phyloP scores from a whole-genome alignment of 768 basidiomycete genomes.

The Phanerodontia chrysosporium region DNA sequence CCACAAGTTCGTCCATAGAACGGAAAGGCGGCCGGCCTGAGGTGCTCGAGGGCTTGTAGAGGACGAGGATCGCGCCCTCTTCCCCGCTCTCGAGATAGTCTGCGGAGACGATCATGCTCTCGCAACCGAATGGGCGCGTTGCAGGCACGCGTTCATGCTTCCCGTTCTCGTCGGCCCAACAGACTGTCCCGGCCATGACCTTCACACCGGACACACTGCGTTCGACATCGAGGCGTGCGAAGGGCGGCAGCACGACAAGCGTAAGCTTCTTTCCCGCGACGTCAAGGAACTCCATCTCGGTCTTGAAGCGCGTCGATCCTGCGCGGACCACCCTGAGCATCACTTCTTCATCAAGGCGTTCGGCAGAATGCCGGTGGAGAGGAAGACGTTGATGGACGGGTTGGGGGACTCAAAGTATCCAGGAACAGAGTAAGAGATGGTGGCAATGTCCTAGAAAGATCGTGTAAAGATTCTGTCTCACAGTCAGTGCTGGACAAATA shows the following conservation, averaged over 20 bases:
- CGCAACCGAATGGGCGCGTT: background rate
- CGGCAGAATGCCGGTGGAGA: conserved; percentile 12
- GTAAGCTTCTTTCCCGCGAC: conserved; percentile 18
- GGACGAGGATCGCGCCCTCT: conserved; percentile 17
- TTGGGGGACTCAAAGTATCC: conserved; percentile 23
- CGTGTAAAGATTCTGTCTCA: background rate
- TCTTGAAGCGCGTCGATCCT: conserved; percentile 13
- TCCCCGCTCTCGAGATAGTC: conserved; percentile 1
- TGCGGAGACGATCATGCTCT: conserved; percentile 2
- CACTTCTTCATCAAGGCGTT: conserved; percentile 22
- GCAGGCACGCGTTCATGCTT: background rate
- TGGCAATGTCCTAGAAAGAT: conserved; percentile 20
- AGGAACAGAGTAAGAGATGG: conserved; percentile 28
- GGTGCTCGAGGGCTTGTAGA: conserved; percentile 5
- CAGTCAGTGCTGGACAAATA: no score
- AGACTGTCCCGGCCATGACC: conserved; percentile 17
- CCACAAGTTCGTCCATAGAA: conserved; percentile 20
- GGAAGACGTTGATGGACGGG: conserved; percentile 16
- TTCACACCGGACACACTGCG: conserved; percentile 12
- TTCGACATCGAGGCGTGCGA: background rate
- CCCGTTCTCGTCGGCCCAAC: background rate
- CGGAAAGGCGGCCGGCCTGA: conserved; percentile 16
- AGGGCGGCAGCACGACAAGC: conserved; percentile 20
- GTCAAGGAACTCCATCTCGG: conserved; percentile 15
- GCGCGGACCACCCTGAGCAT: conserved; percentile 14